Base-by-base conservation (phyloP, 495 filamentous ascomycete species). In the Podospora bellae-mahoneyi region DNA sequence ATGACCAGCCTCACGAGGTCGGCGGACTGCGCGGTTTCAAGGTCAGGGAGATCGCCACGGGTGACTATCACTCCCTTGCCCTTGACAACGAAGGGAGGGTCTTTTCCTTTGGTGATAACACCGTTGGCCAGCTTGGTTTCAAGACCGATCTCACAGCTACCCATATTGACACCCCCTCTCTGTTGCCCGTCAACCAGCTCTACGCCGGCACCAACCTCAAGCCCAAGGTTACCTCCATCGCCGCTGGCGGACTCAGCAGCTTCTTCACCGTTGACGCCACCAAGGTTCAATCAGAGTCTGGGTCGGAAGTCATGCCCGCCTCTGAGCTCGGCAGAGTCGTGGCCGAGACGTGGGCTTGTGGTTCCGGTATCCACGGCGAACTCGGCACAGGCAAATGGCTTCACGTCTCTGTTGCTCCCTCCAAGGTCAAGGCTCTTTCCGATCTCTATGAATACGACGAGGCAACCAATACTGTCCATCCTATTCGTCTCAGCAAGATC, bases 61-160 rank as follows among this genome's bases (percentile, higher is more conserved):
- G 95, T 30, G 93, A 97, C 74, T 89, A 90, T 69, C 95, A 99
- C 77, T 94, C 93, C 28, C 79, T 97, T 13, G 90, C 84, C 1
- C 82, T 92, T 19, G 91, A 93, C 73, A 84, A 82, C 28, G 79
- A 90, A 57, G 95, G 95, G 53, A 83, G 85, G 27, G 84, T 93
- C n/a, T 97, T 93, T 77, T 82, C 87, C 28, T 99, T 97, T 77
- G 95, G 95, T 23, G 93, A 97, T 75, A 98, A 98, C 76, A 88
- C 89, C 0, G 83, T 84, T 64, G 95, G 95, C 39, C 95, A 98
- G 77, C 80, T 97, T 10, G 94, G 94, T 6, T 87, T 93, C 69
- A 85, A 91, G 60, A 87, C 83, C 59, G 85, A 87, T 62, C 73
- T 86, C 0, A 85, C 88, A 48, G 76, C 84, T 13, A 83, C 87